Conservation (phyloP, 805 yeast species). For the Ogataea paradorogensis region DNA sequence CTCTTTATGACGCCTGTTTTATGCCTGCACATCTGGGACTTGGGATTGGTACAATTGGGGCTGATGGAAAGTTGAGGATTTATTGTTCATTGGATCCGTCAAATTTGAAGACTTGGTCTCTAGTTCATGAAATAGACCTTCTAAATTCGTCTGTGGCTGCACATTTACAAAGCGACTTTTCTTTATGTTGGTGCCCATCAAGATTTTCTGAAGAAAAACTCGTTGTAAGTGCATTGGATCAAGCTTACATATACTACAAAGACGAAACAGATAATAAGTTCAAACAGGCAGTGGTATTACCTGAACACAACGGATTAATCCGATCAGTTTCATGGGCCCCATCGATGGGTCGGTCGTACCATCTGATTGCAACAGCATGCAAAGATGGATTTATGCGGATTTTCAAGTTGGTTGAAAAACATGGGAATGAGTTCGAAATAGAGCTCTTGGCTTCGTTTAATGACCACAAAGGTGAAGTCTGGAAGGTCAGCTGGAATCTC, state of each 20-base stretch:
- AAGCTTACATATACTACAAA: slow-evolving; percentile 68
- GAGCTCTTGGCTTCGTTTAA: slow-evolving; percentile 29
- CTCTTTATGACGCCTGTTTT: slow-evolving; percentile 85
- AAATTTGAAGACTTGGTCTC: slow-evolving; percentile 79
- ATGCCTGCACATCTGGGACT: slow-evolving; percentile 84
- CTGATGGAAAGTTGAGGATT: slow-evolving; percentile 80
- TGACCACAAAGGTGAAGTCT: slow-evolving; percentile 55
- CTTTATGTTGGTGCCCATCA: slow-evolving; percentile 88
- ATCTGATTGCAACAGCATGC: slow-evolving; percentile 90
- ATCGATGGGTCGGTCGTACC: slow-evolving; percentile 85
- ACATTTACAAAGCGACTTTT: slow-evolving; percentile 80
- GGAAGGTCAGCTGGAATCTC: slow-evolving; percentile 94
- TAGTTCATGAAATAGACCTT: slow-evolving; percentile 67
- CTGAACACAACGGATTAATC: slow-evolving; percentile 84
- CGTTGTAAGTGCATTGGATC: slow-evolving; percentile 82
- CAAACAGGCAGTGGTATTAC: slow-evolving; percentile 58
- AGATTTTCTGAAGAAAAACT: slow-evolving; percentile 77
- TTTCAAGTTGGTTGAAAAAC: slow-evolving; percentile 61
- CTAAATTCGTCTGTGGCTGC: slow-evolving; percentile 71
- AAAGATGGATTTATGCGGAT: slow-evolving; percentile 91
- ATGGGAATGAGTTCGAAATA: slow-evolving; percentile 20
- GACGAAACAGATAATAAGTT: slow-evolving; percentile 48
- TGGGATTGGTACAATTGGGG: slow-evolving; percentile 80
- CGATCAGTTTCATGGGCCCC: slow-evolving; percentile 96
- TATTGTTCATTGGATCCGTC: slow-evolving; percentile 89